phyloP scores from a whole-genome alignment of 768 basidiomycete species.

The Lactarius indigo region DNA sequence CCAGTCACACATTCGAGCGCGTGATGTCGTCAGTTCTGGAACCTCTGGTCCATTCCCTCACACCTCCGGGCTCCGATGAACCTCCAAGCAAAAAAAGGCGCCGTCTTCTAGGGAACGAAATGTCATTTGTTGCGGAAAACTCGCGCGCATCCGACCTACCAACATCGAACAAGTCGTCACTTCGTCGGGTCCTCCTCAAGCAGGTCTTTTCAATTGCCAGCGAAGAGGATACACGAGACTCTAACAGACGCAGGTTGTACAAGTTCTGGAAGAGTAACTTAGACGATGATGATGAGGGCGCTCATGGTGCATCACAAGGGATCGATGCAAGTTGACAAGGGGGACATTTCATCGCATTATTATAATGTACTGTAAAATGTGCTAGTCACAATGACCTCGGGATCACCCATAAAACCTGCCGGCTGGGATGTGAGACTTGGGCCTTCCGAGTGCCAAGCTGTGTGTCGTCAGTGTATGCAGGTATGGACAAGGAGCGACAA shows the following conservation, averaged over 20 bases:
- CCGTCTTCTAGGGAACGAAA: conserved; percentile 40
- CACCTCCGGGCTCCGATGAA: conserved; percentile 32
- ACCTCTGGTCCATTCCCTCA: conserved; percentile 62
- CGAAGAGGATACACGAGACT: conserved; percentile 65
- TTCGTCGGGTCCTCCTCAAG: conserved; percentile 56
- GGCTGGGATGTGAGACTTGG: conserved; percentile 13
- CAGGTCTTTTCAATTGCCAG: conserved; percentile 73
- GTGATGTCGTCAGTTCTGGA: conserved; percentile 63
- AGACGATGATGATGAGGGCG: conserved; percentile 45
- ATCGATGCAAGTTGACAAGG: conserved; percentile 17
- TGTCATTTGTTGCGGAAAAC: conserved; percentile 48
- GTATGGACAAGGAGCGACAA: not conserved
- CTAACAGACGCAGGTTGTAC: conserved; percentile 82
- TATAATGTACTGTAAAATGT: not conserved
- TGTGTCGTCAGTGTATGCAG: not conserved
- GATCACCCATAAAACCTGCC: conserved; percentile 8
- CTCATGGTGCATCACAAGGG: conserved; percentile 8
- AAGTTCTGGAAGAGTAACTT: conserved; percentile 64
- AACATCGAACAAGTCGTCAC: conserved; percentile 32
- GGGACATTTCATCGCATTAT: not conserved
- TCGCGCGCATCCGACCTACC: conserved; percentile 46
- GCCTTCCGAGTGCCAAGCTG: conserved; percentile 8
- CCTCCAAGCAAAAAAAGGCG: conserved; percentile 46
- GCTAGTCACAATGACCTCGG: not conserved
- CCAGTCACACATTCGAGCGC: conserved; percentile 66